These are phyloP conservation scores for Triadica sebifera DNA, from an alignment of 345 rosid genomes.

Conservation along the genomic window DNA sequence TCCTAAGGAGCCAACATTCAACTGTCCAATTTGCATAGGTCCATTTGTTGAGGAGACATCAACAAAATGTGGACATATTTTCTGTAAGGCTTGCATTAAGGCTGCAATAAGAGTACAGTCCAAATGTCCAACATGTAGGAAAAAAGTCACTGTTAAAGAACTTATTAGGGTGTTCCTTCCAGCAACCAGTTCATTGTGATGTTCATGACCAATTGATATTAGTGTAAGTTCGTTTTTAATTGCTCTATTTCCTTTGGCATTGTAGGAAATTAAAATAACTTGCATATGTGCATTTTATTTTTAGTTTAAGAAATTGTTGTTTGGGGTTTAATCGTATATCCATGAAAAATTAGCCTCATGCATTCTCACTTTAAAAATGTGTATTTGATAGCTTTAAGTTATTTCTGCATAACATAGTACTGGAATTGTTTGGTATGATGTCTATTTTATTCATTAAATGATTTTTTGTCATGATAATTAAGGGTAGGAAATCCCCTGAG, in stretches of 20 bases:
- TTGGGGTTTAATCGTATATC: background rate
- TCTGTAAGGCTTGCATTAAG: slow-evolving; percentile 74
- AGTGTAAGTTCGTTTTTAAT: slow-evolving; percentile 21
- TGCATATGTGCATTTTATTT: background rate
- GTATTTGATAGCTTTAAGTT: background rate
- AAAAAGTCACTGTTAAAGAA: slow-evolving; percentile 53
- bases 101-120: slow-evolving; percentile 51
- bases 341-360: background rate
- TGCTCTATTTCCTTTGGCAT: background rate
- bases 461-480: background rate
- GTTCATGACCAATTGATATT: background rate
- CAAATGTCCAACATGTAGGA: slow-evolving; percentile 92
- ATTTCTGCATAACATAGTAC: no score
- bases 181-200: slow-evolving; percentile 33
- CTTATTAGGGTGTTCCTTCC: slow-evolving; percentile 93
- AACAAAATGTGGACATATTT: slow-evolving; percentile 96
- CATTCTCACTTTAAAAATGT: background rate
- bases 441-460: background rate
- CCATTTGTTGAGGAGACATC: slow-evolving; percentile 69
- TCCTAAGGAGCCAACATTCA: slow-evolving; percentile 67
- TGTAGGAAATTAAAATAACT: background rate
- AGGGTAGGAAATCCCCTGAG: background rate
- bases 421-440: background rate
- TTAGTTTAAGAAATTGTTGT: background rate
- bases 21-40: slow-evolving; percentile 89